These are phyloP conservation scores for Botrytis cinerea DNA, from an alignment of 2,329 filamentous ascomycete species.

Conservation along the genomic window DNA sequence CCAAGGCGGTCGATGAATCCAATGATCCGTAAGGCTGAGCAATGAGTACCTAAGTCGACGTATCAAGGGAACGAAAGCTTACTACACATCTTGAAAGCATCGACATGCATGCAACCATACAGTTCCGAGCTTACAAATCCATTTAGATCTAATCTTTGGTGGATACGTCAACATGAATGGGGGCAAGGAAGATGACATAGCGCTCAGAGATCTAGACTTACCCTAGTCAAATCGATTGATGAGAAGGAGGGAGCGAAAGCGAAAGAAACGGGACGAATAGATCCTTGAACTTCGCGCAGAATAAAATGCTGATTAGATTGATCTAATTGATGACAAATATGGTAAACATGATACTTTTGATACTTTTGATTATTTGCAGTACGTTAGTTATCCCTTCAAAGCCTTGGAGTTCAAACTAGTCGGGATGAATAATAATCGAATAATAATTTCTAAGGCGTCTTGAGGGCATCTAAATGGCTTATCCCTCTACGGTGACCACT, in stretches of 20 bases:
- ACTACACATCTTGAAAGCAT: constrained; percentile 16
- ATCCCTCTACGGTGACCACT: background rate
- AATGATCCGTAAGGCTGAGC: constrained; percentile 15
- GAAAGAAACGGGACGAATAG: background rate
- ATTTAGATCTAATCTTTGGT: constrained; percentile 7
- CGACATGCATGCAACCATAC: background rate
- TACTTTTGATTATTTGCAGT: background rate
- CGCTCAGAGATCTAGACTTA: background rate
- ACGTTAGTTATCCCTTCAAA: background rate
- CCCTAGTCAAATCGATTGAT: background rate
- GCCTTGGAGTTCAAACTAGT: background rate
- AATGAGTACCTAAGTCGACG: background rate
- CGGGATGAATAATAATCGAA: background rate
- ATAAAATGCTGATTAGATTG: background rate
- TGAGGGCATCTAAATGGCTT: background rate
- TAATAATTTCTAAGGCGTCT: background rate
- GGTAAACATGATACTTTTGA: constrained; percentile 2
- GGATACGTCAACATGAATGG: background rate
- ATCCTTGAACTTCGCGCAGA: background rate
- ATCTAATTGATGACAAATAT: constrained; percentile 8
- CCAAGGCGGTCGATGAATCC: background rate
- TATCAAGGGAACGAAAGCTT: background rate
- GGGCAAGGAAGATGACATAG: background rate
- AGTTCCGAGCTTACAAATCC: constrained; percentile 14
- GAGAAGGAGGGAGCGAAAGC: background rate